Evolutionary conservation across 2,329 filamentous ascomycete genomes (phyloP).

Genomic region (Cercospora sp.): DNA sequence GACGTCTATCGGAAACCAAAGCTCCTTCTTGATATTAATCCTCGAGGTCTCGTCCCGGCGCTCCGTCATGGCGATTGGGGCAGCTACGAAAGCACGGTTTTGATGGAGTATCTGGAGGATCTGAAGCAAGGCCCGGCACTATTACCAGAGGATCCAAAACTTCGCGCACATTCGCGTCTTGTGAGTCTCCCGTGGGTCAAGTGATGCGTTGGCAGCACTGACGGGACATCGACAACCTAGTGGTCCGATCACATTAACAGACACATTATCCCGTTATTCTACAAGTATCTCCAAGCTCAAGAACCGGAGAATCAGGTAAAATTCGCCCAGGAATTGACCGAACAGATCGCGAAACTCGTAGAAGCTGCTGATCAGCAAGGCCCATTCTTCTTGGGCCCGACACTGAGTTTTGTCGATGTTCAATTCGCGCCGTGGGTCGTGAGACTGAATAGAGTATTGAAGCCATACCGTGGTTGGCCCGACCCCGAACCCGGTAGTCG

Average conservation of each 20-base stretch:
- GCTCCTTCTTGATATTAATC: slow-evolving; percentile 72
- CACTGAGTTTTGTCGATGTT: slow-evolving; percentile 68
- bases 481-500: slow-evolving; percentile 63
- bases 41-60: slow-evolving; percentile 72
- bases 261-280: slow-evolving; percentile 74
- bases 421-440: slow-evolving; percentile 75
- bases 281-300: slow-evolving; percentile 68
- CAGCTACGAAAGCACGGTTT: slow-evolving; percentile 76
- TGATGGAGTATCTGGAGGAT: slow-evolving; percentile 88
- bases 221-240: not conserved
- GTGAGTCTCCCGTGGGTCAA: not conserved
- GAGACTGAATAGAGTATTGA: slow-evolving; percentile 65
- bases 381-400: slow-evolving; percentile 66
- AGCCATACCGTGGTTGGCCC: slow-evolving; percentile 66
- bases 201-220: not conserved
- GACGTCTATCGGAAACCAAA: slow-evolving; percentile 76
- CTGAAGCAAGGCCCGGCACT: slow-evolving; percentile 61
- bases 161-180: slow-evolving; percentile 71
- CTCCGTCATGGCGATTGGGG: slow-evolving; percentile 78
- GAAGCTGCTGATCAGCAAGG: slow-evolving; percentile 60
- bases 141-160: slow-evolving; percentile 65
- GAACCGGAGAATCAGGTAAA: slow-evolving; percentile 60
- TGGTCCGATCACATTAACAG: slow-evolving; percentile 84
- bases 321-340: slow-evolving; percentile 62
- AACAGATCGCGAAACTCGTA: slow-evolving; percentile 64